Percentiles rank a stretch among this genome's conserved stretches.
phyloP scores from a whole-genome alignment of 331 rosid genomes.

The Acacia pycnantha region DNA sequence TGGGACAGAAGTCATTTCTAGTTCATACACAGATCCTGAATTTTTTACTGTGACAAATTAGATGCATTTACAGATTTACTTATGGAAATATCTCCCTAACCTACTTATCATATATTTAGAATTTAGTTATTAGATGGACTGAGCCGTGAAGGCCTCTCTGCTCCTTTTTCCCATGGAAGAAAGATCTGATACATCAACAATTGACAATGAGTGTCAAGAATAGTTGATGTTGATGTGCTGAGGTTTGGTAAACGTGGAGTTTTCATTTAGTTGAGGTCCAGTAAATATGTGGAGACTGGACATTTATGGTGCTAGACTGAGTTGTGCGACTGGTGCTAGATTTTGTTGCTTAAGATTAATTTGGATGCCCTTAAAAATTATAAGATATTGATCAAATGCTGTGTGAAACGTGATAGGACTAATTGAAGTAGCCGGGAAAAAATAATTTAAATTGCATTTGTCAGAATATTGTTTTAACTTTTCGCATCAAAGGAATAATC shows the following conservation, averaged over 20 bases:
- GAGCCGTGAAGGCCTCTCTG: constrained; percentile 10
- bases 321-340: background rate
- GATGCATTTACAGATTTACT: constrained; percentile 1
- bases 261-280: constrained; percentile 8
- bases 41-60: constrained; percentile 17
- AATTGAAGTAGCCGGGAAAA: background rate
- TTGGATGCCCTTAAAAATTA: background rate
- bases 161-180: background rate
- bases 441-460: background rate
- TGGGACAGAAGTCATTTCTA: constrained; percentile 1
- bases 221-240: constrained; percentile 17
- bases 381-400: constrained; percentile 12
- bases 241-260: constrained; percentile 10
- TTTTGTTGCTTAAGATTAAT: constrained; percentile 17
- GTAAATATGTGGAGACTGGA: constrained; percentile 17
- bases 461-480: constrained; percentile 2
- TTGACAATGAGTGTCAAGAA: constrained; percentile 16
- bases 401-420: constrained; percentile 7
- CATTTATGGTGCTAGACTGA: constrained; percentile 19
- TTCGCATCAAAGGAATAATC: background rate
- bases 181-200: constrained; percentile 6
- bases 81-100: constrained; percentile 11
- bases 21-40: constrained; percentile 15
- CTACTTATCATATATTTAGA: background rate
- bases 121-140: background rate